Evolutionary conservation across 345 rosid genomes (phyloP).

Genomic region (Brassica nigra): DNA sequence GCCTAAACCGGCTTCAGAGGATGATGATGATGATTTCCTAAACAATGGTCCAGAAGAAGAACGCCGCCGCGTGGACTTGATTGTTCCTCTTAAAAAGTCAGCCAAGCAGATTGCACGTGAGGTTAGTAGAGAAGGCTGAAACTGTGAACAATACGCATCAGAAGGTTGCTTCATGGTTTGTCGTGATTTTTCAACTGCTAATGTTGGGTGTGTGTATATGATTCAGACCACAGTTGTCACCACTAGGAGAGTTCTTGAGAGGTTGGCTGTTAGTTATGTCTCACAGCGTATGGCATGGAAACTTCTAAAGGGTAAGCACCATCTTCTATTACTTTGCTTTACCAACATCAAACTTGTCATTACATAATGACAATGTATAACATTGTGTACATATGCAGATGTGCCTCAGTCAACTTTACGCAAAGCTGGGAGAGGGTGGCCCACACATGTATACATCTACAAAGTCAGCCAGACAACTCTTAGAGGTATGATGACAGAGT

Average conservation of each 20-base stretch:
- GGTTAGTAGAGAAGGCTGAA: conserved; percentile 46
- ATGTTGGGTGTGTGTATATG: conserved; percentile 27
- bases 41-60: conserved; percentile 55
- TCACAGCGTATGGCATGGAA: conserved; percentile 96
- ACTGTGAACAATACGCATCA: not conserved
- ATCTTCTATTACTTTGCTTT: conserved; percentile 17
- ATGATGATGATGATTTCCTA: conserved; percentile 64
- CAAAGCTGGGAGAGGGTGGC: conserved; percentile 81
- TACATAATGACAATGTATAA: not conserved
- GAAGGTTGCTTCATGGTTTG: conserved; percentile 17
- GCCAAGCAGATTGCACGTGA: conserved; percentile 84
- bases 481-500: conserved; percentile 52
- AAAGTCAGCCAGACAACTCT: conserved; percentile 83
- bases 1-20: conserved; percentile 56
- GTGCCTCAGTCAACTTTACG: conserved; percentile 76
- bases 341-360: not conserved
- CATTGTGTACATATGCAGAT: conserved; percentile 53
- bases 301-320: conserved; percentile 79
- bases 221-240: conserved; percentile 83
- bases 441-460: conserved; percentile 58
- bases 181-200: not conserved
- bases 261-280: conserved; percentile 73
- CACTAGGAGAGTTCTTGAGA: conserved; percentile 80
- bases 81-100: conserved; percentile 81
- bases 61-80: conserved; percentile 57